Base-by-base conservation (phyloP, 805 yeast species). In the Lipomyces orientalis region DNA sequence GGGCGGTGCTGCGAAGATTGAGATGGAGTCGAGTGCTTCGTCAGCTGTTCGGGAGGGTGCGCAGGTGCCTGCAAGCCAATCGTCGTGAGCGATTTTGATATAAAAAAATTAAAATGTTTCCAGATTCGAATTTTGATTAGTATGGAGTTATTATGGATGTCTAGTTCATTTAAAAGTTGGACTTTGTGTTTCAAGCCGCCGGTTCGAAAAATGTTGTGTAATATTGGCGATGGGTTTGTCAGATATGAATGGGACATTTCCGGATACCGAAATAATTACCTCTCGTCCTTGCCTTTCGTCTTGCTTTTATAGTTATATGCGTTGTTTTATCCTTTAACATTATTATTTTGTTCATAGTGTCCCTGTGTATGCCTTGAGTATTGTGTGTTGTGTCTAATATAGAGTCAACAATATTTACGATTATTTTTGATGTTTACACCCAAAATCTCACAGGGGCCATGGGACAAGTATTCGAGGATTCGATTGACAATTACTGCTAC, bases 1-100 rank as follows among this genome's bases (percentile, higher is more conserved):
- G 9, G 16, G 10, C 19, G 49, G 8, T 8, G 19, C 19, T 14
- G 49, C 49, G n/a, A 60, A 59, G 46, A 62, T 74, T 10, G 49
- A 43, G 22, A 4, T 5, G 49, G 22, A 43, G 19, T 43, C 22
- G n/a, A n/a, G n/a, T 0, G 49, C n/a, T 43, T 43, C 22, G 22
- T 43, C 49, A n/a, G 49, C 1, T 16, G n/a, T 19, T 14, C 19
- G 19, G 9, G 8, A 16, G 8, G 19, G 4, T 6, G 49, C 7
- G 49, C 49, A 43, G 19, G 22, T 19, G 16, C 22, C 49, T 6
- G 49, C 49, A n/a, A 14, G 22, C 22, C 49, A 43, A 19, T 43
- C 49, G 49, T 43, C 49, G 16, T 12, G 22, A 43, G 22, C 49
- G 49, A 43, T 43, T 43, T 5, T n/a, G 22, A 43, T 5, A 12